Evolutionary conservation across 495 filamentous ascomycete species (phyloP), one percentile per base, ranked within the genome.

Genomic region (Penicillium cataractarum): DNA sequence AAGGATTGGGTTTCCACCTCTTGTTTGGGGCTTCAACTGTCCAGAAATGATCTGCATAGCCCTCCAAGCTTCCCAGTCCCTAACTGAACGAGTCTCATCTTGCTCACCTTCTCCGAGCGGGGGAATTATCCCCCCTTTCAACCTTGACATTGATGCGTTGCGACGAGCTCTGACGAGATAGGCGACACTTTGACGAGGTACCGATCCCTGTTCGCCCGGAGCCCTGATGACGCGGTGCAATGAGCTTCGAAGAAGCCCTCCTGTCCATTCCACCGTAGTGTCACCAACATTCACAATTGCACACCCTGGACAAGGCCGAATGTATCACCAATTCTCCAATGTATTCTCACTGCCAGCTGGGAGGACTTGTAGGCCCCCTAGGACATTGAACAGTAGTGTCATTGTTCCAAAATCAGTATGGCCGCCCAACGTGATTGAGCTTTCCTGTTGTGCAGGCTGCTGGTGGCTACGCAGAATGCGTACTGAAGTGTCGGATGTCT

Each of bases 211-310:
- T 54, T 74, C 71, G 19, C 75, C 74, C 0, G 72, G 76, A n/a
- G 77, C 61, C 2, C 64, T 61, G 5, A 71, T 62, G 7, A 80
- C 77, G 13, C 78, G 73, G 65, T 81, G 79, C 57, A 77, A 54
- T 2, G 60, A 65, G 39, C 62, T 71, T 15, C 71, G 69, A 54
- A 80, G 64, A 15, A 75, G 27, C 8, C 75, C 78, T 32, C 68
- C 73, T 4, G 74, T 77, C 66, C 73, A 78, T 58, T 76, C 68
- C 8, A 74, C 76, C 21, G 77, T 62, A 0, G 76, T 70, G 55
- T 81, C 79, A 9, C 78, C 79, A 8, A 79, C 51, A 57, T 80
- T 81, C 21, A 80, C 65, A 31, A 81, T 71, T 3, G 70, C 71
- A 61, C 68, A 70, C 10, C 71, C 72, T 10, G 66, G 69, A 54